A percentile compares a stretch with the other conserved stretches of the same genome.
Conservation (phyloP, 495 filamentous ascomycete genomes). For the Xanthoparmelia taractica region DNA sequence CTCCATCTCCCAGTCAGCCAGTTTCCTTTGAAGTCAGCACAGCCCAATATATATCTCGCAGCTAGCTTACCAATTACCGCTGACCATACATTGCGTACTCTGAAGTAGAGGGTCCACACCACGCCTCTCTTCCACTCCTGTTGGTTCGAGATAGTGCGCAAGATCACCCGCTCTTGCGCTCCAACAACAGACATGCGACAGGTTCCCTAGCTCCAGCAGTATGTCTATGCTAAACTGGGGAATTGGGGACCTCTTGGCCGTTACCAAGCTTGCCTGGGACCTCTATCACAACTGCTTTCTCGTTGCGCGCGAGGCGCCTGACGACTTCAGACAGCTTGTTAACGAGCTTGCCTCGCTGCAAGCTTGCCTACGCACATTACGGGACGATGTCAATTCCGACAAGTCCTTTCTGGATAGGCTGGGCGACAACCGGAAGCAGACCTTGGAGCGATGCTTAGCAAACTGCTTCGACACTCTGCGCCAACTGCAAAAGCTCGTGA, state of each 20-base stretch:
- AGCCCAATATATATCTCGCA: background rate
- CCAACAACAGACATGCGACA: conserved; percentile 1
- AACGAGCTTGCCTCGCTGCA: conserved; percentile 34
- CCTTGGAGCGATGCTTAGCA: conserved; percentile 30
- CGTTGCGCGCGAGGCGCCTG: conserved; percentile 32
- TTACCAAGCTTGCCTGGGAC: conserved; percentile 34
- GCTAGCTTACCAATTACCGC: background rate
- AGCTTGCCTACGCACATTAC: conserved; percentile 28
- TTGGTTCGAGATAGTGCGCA: background rate
- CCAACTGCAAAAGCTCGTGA: conserved; percentile 29
- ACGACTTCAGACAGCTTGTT: conserved; percentile 34
- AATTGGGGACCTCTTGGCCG: conserved; percentile 29
- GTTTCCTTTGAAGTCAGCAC: background rate
- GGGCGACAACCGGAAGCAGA: conserved; percentile 26
- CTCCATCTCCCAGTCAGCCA: background rate
- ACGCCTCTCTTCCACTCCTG: background rate
- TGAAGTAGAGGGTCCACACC: background rate
- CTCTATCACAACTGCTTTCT: conserved; percentile 33
- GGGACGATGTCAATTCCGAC: conserved; percentile 31
- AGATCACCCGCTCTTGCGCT: background rate
- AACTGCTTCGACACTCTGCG: conserved; percentile 30
- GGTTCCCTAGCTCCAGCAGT: background rate
- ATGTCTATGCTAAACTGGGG: conserved; percentile 24
- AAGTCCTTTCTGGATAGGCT: conserved; percentile 29
- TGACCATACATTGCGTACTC: background rate